A percentile compares a stretch with the other conserved stretches of the same genome.
These are phyloP conservation scores for Trichopus zeylanicus DNA, from an alignment of 116 monocot species.

Conservation along the genomic window DNA sequence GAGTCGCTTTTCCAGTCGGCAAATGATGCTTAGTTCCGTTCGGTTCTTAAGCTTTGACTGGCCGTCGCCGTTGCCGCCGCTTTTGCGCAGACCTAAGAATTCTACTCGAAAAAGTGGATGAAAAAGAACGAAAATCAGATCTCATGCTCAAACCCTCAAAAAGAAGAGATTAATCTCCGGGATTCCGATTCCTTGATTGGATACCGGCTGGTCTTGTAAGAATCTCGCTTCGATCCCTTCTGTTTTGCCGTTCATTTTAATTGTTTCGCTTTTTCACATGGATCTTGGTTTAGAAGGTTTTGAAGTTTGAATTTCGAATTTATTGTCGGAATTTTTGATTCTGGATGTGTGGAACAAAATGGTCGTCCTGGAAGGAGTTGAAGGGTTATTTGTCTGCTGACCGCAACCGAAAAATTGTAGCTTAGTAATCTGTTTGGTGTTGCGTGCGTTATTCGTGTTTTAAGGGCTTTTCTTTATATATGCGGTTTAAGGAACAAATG, in stretches of 20 bases:
- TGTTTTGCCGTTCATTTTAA: background rate
- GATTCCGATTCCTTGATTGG: background rate
- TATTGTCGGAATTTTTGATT: too few relatives aligned
- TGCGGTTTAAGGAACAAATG: too few relatives aligned
- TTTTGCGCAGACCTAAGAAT: background rate
- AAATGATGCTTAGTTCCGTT: background rate
- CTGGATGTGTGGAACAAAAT: too few relatives aligned
- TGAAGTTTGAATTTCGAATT: background rate
- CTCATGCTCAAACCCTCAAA: background rate
- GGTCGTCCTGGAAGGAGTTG: too few relatives aligned
- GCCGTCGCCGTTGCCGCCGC: background rate
- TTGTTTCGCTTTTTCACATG: background rate
- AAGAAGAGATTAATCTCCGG: background rate
- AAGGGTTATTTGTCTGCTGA: too few relatives aligned
- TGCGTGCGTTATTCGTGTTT: too few relatives aligned
- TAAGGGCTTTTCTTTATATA: too few relatives aligned
- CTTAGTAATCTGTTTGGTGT: too few relatives aligned
- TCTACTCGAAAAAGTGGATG: background rate
- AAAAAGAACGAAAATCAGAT: background rate
- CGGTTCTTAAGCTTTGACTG: background rate
- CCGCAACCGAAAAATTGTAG: too few relatives aligned
- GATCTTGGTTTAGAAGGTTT: background rate
- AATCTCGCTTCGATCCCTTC: background rate
- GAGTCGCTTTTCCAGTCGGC: background rate
- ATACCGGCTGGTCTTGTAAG: background rate